Conservation (phyloP, 106 monocot genomes). For the Dioscorea dumetorum region DNA sequence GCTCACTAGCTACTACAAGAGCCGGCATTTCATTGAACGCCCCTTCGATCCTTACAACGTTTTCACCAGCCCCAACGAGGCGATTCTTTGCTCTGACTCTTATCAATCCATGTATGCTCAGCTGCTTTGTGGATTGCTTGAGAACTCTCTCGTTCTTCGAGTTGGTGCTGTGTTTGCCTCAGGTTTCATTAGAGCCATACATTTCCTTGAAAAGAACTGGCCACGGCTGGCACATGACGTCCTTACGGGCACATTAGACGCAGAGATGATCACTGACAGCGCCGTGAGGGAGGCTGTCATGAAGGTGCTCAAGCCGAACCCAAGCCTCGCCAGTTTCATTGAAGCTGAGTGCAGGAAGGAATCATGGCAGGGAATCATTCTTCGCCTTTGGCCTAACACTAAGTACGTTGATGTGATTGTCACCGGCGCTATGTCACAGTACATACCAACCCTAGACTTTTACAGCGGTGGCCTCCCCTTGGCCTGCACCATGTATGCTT, state of each 20-base stretch:
- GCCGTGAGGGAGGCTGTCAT: slow-evolving; percentile 45
- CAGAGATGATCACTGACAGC: slow-evolving; percentile 44
- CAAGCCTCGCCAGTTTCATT: slow-evolving; percentile 36
- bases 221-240: slow-evolving; percentile 55
- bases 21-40: slow-evolving; percentile 62
- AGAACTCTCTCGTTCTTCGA: slow-evolving; percentile 55
- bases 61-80: slow-evolving; percentile 76
- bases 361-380: slow-evolving; percentile 69
- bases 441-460: slow-evolving; percentile 72
- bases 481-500: slow-evolving; percentile 85
- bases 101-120: slow-evolving; percentile 94
- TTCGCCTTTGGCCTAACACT: slow-evolving; percentile 74
- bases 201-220: slow-evolving; percentile 78
- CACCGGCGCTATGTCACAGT: slow-evolving; percentile 89
- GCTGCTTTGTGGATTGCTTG: slow-evolving; percentile 70
- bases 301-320: slow-evolving; percentile 40
- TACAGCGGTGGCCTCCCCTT: slow-evolving; percentile 71
- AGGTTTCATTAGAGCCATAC: slow-evolving; percentile 77
- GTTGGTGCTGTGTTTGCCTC: slow-evolving; percentile 90
- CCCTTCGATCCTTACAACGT: slow-evolving; percentile 54
- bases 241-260: slow-evolving; percentile 34
- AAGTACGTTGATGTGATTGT: slow-evolving; percentile 89
- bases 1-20: slow-evolving; percentile 87
- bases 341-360: slow-evolving; percentile 49
- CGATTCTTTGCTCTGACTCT: slow-evolving; percentile 67